A percentile compares a stretch with the other conserved stretches of the same genome.
These are phyloP conservation scores for Schrenkiella parvula DNA, from an alignment of 345 rosid genomes.

Conservation along the genomic window DNA sequence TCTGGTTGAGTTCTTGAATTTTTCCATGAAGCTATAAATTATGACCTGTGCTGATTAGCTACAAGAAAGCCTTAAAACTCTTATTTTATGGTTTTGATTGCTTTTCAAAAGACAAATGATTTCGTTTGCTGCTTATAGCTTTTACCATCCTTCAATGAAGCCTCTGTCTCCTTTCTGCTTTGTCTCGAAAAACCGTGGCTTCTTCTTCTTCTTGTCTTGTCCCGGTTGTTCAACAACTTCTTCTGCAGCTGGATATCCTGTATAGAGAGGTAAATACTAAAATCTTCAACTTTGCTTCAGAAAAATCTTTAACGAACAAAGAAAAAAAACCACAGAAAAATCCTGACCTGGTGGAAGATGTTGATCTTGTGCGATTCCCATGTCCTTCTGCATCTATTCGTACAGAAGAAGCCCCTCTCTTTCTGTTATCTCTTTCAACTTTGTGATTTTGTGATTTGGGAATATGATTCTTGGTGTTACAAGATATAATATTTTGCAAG, in stretches of 20 bases:
- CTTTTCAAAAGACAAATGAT: neutral
- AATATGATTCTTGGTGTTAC: slow-evolving; percentile 26
- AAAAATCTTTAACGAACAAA: neutral
- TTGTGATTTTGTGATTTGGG: neutral
- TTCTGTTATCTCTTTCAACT: neutral
- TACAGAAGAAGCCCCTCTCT: neutral
- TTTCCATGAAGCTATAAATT: neutral
- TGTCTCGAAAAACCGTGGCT: slow-evolving; percentile 5
- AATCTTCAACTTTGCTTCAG: neutral
- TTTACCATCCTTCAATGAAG: slow-evolving; percentile 37
- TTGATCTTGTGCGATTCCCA: slow-evolving; percentile 7
- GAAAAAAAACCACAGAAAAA: neutral
- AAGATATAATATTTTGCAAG: neutral
- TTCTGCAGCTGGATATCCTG: slow-evolving; percentile 29
- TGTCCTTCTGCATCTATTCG: slow-evolving; percentile 23
- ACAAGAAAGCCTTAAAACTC: neutral
- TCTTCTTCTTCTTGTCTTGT: slow-evolving; percentile 18
- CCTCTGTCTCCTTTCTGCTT: slow-evolving; percentile 37
- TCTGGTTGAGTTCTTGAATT: neutral
- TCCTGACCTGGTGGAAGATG: slow-evolving; percentile 26
- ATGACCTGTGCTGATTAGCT: neutral
- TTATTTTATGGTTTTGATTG: neutral
- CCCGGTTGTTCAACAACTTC: slow-evolving; percentile 1
- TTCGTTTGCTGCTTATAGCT: neutral
- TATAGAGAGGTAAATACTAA: slow-evolving; percentile 12